Evolutionary conservation across 768 basidiomycete genomes (phyloP), one percentile per base, ranked within the genome.

Genomic region (Tubosaeta sp.): DNA sequence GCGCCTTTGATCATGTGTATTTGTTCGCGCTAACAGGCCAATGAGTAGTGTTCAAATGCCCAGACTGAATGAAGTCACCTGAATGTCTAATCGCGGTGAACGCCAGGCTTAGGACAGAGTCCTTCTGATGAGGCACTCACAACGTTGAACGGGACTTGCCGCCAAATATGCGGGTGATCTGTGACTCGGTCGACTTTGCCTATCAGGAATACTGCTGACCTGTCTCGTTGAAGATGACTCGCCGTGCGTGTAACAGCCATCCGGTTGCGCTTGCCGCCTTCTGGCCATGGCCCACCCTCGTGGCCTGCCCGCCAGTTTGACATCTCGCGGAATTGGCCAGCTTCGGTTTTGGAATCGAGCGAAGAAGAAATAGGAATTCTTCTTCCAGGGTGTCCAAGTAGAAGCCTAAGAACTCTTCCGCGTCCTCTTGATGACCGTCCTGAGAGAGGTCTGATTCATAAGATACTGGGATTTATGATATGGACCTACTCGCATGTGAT

Each of bases 401-500:
- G 72, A 97, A 97, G 4, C 95, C 95, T n/a, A 98, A 76, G 69
- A 97, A 98, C 70, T 99, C 95, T 69, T 99, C 95, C 10, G 95
- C 95, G 53, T 99, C 95, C 67, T 99, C 95, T 72, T 99, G 95
- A 53, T 93, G 90, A 0, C 94, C 95, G 34, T 89, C 84, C 82
- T 92, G 13, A 58, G 43, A 6, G 31, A 50, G 34, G 39, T 61
- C 48, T 17, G 47, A 11, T 45, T 31, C 27, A 43, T 26, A 34
- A 51, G 11, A 34, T 3, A 52, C n/a, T 6, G 16, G 26, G n/a
- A 19, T 54, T 26, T 55, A 53, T 6, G 34, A 60, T 29, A 38
- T 19, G 1, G 3, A 79, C 85, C 60, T 57, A 91, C 90, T 71
- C 88, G 74, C 94, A 97, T 97, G 43, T 79, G 82, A 62, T 95